Base-by-base conservation (phyloP, 768 basidiomycete genomes). In the Russula griseocarnosa region DNA sequence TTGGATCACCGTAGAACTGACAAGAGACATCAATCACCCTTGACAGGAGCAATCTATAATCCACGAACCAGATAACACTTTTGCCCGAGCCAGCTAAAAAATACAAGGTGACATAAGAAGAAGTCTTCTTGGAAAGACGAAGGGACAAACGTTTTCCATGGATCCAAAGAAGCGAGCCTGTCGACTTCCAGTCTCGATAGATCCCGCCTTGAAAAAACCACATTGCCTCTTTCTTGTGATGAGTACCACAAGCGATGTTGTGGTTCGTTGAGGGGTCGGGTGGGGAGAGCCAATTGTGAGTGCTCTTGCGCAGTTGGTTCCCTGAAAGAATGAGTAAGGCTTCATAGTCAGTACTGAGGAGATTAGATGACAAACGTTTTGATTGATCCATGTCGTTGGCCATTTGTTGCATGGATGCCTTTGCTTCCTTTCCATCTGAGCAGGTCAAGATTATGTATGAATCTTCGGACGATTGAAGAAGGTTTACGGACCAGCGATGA, bases 81-180 rank as follows among this genome's bases (percentile, higher is more conserved):
- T 63, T 63, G 0, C 62, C 62, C 14, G 55, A 51, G 18, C 62
- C 62, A 30, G 55, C 62, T 60, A 28, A 5, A 20, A 58, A 20
- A n/a, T n/a, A 8, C 1, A 32, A 28, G 18, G 14, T 2, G n/a
- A 1, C 1, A 26, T 49, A 34, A 38, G 30, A 10, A 0, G 7
- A 9, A 5, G 13, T 26, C 6, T 16, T 7, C 9, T 40, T n/a
- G 22, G 36, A 26, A 24, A 20, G 1, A 20, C 7, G 7, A 34
- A 3, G 20, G 40, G 14, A 53, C 61, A 6, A n/a, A 63, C 62
- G 54, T 20, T 58, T 58, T 34, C 62, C 62, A 9, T 58, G 49
- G 2, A 63, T 46, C 55, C 55, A 63, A 16, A 56, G 28, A 1
- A 63, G 38, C 5, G 60, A 34, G 18, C 30, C 42, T 10, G 20